Conservation (phyloP, 1,284 basidiomycete genomes). For the Apiotrichum laibachii region DNA sequence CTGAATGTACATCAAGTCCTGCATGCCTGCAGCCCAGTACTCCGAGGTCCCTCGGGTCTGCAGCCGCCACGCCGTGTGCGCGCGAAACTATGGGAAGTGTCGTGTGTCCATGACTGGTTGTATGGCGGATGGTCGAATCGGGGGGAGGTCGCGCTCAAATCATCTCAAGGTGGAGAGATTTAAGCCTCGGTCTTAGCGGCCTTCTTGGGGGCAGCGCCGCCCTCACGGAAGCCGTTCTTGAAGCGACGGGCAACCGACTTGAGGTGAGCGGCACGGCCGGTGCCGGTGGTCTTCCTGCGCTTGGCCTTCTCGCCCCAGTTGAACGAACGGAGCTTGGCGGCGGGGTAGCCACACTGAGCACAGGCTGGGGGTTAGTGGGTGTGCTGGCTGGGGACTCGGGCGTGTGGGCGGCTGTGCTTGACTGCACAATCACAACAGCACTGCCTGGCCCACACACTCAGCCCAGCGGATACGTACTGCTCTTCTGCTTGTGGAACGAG, state of each 20-base stretch:
- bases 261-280: constrained; percentile 93
- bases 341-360: constrained; percentile 92
- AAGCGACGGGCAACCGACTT: constrained; percentile 86
- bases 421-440: background rate
- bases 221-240: constrained; percentile 94
- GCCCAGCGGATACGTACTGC: constrained; percentile 62
- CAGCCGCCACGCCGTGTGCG: background rate
- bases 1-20: constrained; percentile 12
- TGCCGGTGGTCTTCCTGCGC: constrained; percentile 96
- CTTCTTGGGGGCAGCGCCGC: constrained; percentile 57
- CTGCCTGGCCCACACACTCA: background rate
- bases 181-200: constrained; percentile 50
- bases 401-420: too few relatives aligned
- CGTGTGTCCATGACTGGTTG: background rate
- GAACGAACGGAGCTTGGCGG: constrained; percentile 91
- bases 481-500: constrained; percentile 95
- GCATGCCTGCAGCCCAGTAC: constrained; percentile 6
- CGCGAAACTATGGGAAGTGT: background rate
- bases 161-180: constrained; percentile 11
- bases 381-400: background rate
- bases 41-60: background rate
- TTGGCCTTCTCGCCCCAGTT: constrained; percentile 99
- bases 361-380: constrained; percentile 61
- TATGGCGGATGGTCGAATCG: background rate
- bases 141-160: background rate